Evolutionary conservation across 2,329 filamentous ascomycete genomes (phyloP).

Genomic region (Penicillium brasilianum): DNA sequence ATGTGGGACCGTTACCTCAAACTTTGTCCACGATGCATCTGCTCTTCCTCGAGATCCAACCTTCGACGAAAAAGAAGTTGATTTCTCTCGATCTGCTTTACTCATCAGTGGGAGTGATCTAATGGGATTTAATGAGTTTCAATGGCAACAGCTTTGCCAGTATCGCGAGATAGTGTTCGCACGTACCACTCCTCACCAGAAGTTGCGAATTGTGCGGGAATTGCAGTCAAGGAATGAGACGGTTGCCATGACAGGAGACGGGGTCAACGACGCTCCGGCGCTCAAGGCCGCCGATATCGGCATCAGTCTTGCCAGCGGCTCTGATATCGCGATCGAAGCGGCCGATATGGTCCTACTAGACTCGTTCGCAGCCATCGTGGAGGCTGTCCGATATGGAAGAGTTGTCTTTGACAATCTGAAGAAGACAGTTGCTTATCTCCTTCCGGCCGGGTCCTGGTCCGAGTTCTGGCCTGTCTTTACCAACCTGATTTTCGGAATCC

Average conservation of each 20-base stretch:
- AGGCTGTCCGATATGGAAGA: conserved; percentile 13
- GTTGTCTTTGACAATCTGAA: conserved; percentile 17
- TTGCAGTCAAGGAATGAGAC: neutral
- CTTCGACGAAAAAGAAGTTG: neutral
- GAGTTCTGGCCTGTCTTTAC: conserved; percentile 79
- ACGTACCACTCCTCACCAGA: neutral
- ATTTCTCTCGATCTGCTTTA: neutral
- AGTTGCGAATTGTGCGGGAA: conserved; percentile 1
- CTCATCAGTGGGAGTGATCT: conserved; percentile 53
- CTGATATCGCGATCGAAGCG: conserved; percentile 17
- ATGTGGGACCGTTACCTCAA: conserved; percentile 72
- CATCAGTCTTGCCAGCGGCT: conserved; percentile 52
- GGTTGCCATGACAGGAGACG: conserved; percentile 79
- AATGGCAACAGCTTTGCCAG: conserved; percentile 1
- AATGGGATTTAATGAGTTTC: neutral
- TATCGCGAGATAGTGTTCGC: neutral
- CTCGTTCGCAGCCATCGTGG: conserved; percentile 8
- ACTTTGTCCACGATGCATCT: conserved; percentile 46
- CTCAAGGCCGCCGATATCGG: conserved; percentile 80
- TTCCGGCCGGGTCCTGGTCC: conserved; percentile 67
- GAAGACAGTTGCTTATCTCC: conserved; percentile 14
- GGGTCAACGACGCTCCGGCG: conserved; percentile 82
- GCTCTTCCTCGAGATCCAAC: conserved; percentile 2
- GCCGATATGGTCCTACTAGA: conserved; percentile 15
- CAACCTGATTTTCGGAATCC: conserved; percentile 72